Evolutionary conservation across 768 basidiomycete genomes (phyloP).

Genomic region (Dacryopinax spathularia): DNA sequence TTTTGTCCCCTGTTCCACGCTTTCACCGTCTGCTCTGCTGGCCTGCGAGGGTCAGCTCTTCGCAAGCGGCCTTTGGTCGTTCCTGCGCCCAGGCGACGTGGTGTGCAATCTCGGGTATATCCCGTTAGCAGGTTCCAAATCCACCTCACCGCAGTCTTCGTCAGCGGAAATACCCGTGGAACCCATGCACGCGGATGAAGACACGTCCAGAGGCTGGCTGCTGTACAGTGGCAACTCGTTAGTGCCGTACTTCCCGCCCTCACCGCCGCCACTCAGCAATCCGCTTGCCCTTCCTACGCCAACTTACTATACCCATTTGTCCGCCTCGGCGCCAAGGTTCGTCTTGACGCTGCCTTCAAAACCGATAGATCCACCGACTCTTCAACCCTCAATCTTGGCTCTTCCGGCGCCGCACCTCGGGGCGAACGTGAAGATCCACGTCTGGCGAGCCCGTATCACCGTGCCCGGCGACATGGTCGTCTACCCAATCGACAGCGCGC

Average conservation of each 20-base stretch:
- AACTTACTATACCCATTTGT: constrained; percentile 50
- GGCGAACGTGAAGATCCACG: not conserved
- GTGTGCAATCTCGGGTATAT: constrained; percentile 72
- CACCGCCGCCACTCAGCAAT: constrained; percentile 36
- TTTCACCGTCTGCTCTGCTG: constrained; percentile 30
- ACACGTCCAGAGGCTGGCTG: constrained; percentile 42
- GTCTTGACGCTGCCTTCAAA: not conserved
- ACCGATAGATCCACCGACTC: not conserved
- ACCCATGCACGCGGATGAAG: constrained; percentile 9
- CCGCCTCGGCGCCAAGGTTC: not conserved
- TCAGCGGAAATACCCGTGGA: not conserved
- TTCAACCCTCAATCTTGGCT: not conserved
- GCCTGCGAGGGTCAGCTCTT: constrained; percentile 56
- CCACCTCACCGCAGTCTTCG: not conserved
- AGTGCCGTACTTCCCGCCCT: constrained; percentile 45
- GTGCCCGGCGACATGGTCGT: not conserved
- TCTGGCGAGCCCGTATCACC: constrained; percentile 1
- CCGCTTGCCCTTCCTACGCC: constrained; percentile 46
- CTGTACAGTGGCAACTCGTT: constrained; percentile 55
- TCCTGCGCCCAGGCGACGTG: constrained; percentile 64
- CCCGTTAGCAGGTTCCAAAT: constrained; percentile 25
- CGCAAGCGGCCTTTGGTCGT: constrained; percentile 52
- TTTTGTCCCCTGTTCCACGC: constrained; percentile 52
- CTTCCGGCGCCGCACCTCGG: not conserved
- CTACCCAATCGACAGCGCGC: not conserved